Evolutionary conservation across 108 stramenopile genomes (phyloP).

Genomic region (Mediolabrus comicus): DNA sequence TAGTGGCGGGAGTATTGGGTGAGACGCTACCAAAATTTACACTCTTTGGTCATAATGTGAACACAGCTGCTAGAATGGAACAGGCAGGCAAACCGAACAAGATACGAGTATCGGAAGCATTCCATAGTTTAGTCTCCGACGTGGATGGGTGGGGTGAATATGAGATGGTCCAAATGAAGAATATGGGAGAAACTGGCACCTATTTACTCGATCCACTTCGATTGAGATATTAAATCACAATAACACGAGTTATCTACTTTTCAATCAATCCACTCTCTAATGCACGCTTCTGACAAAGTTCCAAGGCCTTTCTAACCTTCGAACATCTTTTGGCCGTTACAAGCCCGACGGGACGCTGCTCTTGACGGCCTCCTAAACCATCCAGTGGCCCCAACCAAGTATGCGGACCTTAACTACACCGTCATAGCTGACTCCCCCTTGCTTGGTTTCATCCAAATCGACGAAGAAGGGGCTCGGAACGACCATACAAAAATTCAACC

Average conservation of each 20-base stretch:
- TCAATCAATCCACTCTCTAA: too few species aligned
- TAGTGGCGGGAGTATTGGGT: constrained; percentile 23
- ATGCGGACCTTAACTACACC: neutral
- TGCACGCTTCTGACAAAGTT: too few species aligned
- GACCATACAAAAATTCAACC: neutral
- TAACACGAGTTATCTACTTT: too few species aligned
- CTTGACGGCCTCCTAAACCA: neutral
- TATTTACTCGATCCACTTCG: constrained; percentile 27
- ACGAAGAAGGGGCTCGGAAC: neutral
- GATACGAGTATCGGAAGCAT: constrained; percentile 30
- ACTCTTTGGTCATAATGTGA: constrained; percentile 28
- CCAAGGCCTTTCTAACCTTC: too few species aligned
- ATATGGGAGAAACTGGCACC: constrained; percentile 32
- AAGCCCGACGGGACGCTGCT: neutral
- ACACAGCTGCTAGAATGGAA: constrained; percentile 43
- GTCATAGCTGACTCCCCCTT: neutral
- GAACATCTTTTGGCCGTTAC: too few species aligned
- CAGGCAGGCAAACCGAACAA: constrained; percentile 21
- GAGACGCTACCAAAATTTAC: constrained; percentile 26
- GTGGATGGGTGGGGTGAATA: constrained; percentile 16
- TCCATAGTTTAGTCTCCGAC: constrained; percentile 19
- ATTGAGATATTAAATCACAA: too few species aligned
- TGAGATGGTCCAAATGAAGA: constrained; percentile 23
- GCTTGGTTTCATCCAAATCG: neutral
- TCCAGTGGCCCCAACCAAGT: neutral